A percentile compares a stretch with the other conserved stretches of the same genome.
Conservation (phyloP, 1,284 basidiomycete species). For the Rugiboletus extremiorientalis region DNA sequence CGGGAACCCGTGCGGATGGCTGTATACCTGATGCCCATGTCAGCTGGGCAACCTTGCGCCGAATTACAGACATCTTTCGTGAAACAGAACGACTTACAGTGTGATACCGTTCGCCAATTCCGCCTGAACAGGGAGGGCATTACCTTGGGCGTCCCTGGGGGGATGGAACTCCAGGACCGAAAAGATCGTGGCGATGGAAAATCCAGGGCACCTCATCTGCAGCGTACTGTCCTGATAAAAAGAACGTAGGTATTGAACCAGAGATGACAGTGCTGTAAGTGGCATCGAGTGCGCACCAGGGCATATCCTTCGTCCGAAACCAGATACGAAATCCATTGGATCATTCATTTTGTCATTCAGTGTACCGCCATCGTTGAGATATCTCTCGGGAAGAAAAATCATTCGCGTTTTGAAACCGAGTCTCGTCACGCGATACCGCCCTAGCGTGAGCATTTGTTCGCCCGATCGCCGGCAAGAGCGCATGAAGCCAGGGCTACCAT, state of each 20-base stretch:
- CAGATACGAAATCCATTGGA: conserved; percentile 16
- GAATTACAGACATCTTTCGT: neutral
- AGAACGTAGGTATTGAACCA: no score
- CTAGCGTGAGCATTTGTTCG: neutral
- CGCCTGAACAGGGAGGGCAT: neutral
- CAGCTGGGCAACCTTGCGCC: neutral
- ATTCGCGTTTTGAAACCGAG: conserved; percentile 18
- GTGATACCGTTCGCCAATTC: neutral
- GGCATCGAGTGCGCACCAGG: neutral
- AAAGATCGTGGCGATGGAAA: conserved; percentile 11
- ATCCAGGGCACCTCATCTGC: conserved; percentile 12
- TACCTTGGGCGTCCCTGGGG: conserved; percentile 1
- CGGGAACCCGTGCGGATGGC: neutral
- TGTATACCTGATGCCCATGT: neutral
- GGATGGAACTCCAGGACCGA: conserved; percentile 10
- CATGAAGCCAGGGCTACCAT: conserved; percentile 9
- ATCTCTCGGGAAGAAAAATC: conserved; percentile 16
- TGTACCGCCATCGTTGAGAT: conserved; percentile 9
- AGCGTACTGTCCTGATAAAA: conserved; percentile 1
- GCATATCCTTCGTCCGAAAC: conserved; percentile 24
- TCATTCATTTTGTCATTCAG: conserved; percentile 15
- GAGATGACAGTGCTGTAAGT: no score
- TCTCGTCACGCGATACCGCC: conserved; percentile 23
- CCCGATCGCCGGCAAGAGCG: no score
- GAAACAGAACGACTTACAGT: neutral